Evolutionary conservation across 2,329 filamentous ascomycete species (phyloP), one percentile per base, ranked within the genome.

Genomic region (Stagonosporopsis vannaccii): DNA sequence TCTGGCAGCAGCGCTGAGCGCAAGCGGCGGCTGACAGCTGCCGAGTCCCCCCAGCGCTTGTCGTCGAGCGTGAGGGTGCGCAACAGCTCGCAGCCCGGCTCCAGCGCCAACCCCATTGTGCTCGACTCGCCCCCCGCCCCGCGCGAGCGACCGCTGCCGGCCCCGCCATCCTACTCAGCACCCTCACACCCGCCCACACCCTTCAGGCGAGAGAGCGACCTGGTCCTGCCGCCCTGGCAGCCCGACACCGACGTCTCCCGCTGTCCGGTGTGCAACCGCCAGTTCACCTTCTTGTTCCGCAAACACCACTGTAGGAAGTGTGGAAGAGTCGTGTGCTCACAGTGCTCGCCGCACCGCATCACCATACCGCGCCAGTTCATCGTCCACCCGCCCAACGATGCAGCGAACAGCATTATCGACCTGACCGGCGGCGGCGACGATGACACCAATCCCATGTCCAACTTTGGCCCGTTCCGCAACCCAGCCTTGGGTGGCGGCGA

Each of bases 291-390:
- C 66, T 91, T 92, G 79, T 88, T 91, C 71, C 84, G 94, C 60
- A 96, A 96, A 73, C 94, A 98, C 78, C 94, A 98, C 73, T 98
- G 94, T 82, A 90, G 88, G 65, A 97, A 97, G 84, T 98, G 94
- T 73, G 94, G 94, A 41, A 84, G 92, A 59, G 93, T 98, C 8
- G 94, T 98, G 22, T 98, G 94, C 76, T 87, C 88, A 55, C 83
- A 87, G 19, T 98, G 94, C 78, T 97, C 94, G 2, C 94, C 94
- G 3, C 94, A 98, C 75, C 87, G 92, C 59, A 98, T 98, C 71
- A 96, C 91, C 3, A 97, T 98, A 61, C 94, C 94, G 1, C 86
- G 93, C 62, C 91, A 95, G 71, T 98, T 91, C 74, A 97, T 98
- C 62, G 92, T 97, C 23, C 89, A 89, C 43, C 90, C 91, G 3